Conservation (phyloP, 2,329 filamentous ascomycete species). For the Chalaropsis ovoidea region DNA sequence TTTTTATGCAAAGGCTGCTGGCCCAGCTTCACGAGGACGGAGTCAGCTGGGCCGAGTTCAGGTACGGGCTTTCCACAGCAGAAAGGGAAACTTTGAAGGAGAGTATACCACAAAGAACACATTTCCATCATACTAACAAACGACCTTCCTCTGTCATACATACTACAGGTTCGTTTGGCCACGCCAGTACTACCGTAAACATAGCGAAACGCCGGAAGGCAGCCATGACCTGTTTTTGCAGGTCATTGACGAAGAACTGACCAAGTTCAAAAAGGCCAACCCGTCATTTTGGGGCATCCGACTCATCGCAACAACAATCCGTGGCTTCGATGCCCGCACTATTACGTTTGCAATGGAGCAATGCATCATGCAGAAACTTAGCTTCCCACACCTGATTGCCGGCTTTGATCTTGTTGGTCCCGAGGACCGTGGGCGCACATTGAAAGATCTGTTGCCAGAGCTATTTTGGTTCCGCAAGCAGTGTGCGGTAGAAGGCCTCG, state of each 20-base stretch:
- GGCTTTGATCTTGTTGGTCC: slow-evolving; percentile 87
- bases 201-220: slow-evolving; percentile 53
- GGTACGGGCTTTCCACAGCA: slow-evolving; percentile 32
- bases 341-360: slow-evolving; percentile 76
- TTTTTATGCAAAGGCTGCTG: slow-evolving; percentile 63
- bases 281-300: slow-evolving; percentile 73
- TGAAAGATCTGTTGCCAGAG: slow-evolving; percentile 68
- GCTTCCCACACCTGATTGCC: slow-evolving; percentile 67
- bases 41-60: slow-evolving; percentile 73
- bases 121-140: neutral
- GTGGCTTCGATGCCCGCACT: slow-evolving; percentile 50
- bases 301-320: slow-evolving; percentile 73
- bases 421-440: slow-evolving; percentile 67
- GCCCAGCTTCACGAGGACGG: slow-evolving; percentile 66
- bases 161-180: slow-evolving; percentile 55
- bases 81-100: neutral
- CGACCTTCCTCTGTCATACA: no score
- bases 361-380: slow-evolving; percentile 71
- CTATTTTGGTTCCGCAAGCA: slow-evolving; percentile 90
- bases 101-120: neutral
- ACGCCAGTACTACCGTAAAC: slow-evolving; percentile 56
- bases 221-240: slow-evolving; percentile 61
- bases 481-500: slow-evolving; percentile 64
- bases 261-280: slow-evolving; percentile 59
- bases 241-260: slow-evolving; percentile 66